phyloP scores from a whole-genome alignment of 129 eudicot genomes.

The Helichrysum umbraculigerum region DNA sequence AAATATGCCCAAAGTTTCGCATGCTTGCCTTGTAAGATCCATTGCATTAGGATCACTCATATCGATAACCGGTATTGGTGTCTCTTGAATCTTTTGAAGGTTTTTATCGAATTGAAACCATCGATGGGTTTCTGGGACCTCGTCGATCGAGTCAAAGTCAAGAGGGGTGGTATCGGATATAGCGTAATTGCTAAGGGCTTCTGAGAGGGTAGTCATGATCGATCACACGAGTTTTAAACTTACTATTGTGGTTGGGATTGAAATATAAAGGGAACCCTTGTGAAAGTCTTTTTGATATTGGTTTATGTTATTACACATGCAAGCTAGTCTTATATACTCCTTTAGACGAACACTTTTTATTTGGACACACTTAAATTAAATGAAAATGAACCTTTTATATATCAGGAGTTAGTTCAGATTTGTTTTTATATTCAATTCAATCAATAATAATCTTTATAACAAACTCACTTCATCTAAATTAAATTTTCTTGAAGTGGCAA shows the following conservation, averaged over 20 bases:
- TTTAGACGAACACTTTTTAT: too few relatives aligned
- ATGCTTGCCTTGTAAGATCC: constrained; percentile 40
- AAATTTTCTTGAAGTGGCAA: too few relatives aligned
- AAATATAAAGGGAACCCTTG: neutral
- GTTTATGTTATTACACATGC: too few relatives aligned
- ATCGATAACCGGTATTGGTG: constrained; percentile 44
- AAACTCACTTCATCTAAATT: too few relatives aligned
- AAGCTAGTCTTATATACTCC: too few relatives aligned
- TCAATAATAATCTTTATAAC: too few relatives aligned
- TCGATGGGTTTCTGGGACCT: constrained; percentile 52
- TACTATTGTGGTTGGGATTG: neutral
- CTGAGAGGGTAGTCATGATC: constrained; percentile 39
- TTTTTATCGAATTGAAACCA: constrained; percentile 40
- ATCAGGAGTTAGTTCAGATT: too few relatives aligned
- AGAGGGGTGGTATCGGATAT: constrained; percentile 47
- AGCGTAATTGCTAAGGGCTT: constrained; percentile 41
- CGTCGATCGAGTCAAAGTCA: constrained; percentile 47
- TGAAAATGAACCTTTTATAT: too few relatives aligned
- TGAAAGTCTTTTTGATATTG: too few relatives aligned
- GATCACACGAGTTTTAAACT: neutral
- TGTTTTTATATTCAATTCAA: too few relatives aligned
- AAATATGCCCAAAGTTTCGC: constrained; percentile 74
- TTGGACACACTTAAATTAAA: too few relatives aligned
- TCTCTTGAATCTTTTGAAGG: constrained; percentile 1
- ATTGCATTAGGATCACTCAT: constrained; percentile 39